Evolutionary conservation across 2,329 filamentous ascomycete genomes (phyloP).

Genomic region (Fusarium abutilonis): DNA sequence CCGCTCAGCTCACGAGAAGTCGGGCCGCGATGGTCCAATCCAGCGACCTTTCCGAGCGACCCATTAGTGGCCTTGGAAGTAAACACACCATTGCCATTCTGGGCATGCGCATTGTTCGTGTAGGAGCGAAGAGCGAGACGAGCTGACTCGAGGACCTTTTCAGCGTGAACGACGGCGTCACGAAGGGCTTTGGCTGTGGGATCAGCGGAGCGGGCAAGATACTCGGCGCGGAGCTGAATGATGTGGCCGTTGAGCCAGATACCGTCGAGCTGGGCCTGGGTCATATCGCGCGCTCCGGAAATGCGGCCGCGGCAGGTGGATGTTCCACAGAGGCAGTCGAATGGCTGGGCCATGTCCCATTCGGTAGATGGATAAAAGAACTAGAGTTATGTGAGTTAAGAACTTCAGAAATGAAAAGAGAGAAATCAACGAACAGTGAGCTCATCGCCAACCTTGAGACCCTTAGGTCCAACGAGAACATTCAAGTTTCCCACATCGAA

Average conservation of each 20-base stretch:
- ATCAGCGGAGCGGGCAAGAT: conserved; percentile 46
- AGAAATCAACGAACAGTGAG: conserved; percentile 56
- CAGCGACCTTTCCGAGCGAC: conserved; percentile 40
- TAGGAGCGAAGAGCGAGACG: conserved; percentile 56
- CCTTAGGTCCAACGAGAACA: conserved; percentile 66
- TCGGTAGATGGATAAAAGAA: conserved; percentile 83
- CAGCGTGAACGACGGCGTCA: conserved; percentile 57
- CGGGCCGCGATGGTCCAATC: conserved; percentile 54
- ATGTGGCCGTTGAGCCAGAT: conserved; percentile 72
- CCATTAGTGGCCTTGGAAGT: conserved; percentile 37
- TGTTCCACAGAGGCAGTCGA: conserved; percentile 70
- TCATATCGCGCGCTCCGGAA: conserved; percentile 70
- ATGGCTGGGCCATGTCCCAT: conserved; percentile 78
- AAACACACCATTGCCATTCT: conserved; percentile 31
- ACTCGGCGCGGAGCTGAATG: conserved; percentile 62
- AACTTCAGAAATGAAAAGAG: neutral
- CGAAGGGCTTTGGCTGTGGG: conserved; percentile 55
- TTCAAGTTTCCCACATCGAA: conserved; percentile 68
- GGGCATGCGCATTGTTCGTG: conserved; percentile 23
- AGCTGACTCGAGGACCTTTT: conserved; percentile 59
- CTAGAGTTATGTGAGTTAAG: conserved; percentile 40
- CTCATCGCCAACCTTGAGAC: conserved; percentile 65
- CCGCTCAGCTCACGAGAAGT: conserved; percentile 66
- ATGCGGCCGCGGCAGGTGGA: conserved; percentile 69
- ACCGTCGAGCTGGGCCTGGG: conserved; percentile 61